Base-by-base conservation (phyloP, 2,329 filamentous ascomycete species). In the Diaporthe australafricana region DNA sequence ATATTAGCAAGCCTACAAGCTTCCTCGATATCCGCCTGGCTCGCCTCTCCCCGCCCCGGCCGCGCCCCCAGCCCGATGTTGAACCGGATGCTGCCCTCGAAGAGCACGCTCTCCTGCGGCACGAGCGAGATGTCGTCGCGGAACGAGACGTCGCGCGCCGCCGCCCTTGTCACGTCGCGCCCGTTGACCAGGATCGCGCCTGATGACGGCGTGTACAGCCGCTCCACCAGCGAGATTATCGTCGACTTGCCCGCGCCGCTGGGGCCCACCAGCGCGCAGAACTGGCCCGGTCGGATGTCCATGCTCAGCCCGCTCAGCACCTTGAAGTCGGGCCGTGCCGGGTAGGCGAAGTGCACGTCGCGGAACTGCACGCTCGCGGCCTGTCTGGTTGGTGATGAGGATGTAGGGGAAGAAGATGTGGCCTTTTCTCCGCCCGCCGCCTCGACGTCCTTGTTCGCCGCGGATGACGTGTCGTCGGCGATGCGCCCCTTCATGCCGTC, bases 341-440 rank as follows among this genome's bases (percentile, higher is more conserved):
- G 89, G 75, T 92, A 92, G 9, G 88, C 82, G 78, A 92, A 92
- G 22, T 84, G 81, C 20, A 92, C 85, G 62, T 88, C 80, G 50
- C 83, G 83, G 76, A 92, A 87, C 52, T 86, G 82, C 2, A 91
- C 85, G 8, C 74, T 70, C 17, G 74, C 32, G 3, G 70, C 57
- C 47, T 66, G 25, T 47, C 56, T 67, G 12, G n/a, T n/a, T n/a
- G n/a, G n/a, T n/a, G n/a, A n/a, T n/a, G 45, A 42, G 1, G 30
- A 12, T 0, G 68, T 42, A 3, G 40, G 12, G 5, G 45, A 12
- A 5, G 62, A 5, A 1, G 57, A 22, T 1, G 57, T 35, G 48
- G 27, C 4, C 42, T 75, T 78, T n/a, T 76, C n/a, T n/a, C n/a
- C 75, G 32, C 78, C 79, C 14, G 75, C 47, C 9, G 79, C 77